Conservation (phyloP, 176 grass and related monocot genomes). For the Oryza officinalis region DNA sequence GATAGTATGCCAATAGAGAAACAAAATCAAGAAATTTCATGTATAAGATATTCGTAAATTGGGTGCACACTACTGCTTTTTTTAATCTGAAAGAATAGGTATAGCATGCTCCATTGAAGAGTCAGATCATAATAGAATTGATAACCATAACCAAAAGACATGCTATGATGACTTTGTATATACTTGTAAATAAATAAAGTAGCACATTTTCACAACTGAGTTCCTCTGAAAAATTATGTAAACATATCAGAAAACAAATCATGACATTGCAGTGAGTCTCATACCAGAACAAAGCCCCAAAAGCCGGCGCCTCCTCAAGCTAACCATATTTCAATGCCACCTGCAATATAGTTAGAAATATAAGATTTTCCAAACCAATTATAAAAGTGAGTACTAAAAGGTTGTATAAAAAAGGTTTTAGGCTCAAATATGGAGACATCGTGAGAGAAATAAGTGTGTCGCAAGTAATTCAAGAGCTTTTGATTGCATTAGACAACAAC, state of each 20-base stretch:
- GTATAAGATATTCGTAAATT: not conserved
- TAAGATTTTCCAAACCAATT: constrained; percentile 28
- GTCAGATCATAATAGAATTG: not conserved
- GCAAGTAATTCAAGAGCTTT: constrained; percentile 31
- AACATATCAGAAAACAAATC: not conserved
- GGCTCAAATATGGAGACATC: not conserved
- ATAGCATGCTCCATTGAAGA: constrained; percentile 9
- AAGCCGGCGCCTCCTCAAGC: constrained; percentile 74
- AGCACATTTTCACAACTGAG: constrained; percentile 11
- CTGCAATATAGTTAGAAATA: constrained; percentile 37
- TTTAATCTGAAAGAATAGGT: not conserved
- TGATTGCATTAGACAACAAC: constrained; percentile 15
- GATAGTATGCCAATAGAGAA: not conserved
- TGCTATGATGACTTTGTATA: constrained; percentile 8
- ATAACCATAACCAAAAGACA: constrained; percentile 6
- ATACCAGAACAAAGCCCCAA: constrained; percentile 74
- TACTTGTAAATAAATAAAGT: not conserved
- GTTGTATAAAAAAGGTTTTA: constrained; percentile 11
- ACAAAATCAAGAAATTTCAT: constrained; percentile 1
- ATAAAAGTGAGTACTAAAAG: not conserved
- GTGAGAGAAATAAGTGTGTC: not conserved
- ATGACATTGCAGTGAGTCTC: constrained; percentile 25
- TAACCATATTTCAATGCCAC: constrained; percentile 77
- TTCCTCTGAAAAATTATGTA: constrained; percentile 12
- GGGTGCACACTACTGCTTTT: not conserved